Percentiles rank a stretch among this genome's conserved stretches.
phyloP scores from a whole-genome alignment of 176 grass and related monocot genomes.

The Tuctoria greenei region DNA sequence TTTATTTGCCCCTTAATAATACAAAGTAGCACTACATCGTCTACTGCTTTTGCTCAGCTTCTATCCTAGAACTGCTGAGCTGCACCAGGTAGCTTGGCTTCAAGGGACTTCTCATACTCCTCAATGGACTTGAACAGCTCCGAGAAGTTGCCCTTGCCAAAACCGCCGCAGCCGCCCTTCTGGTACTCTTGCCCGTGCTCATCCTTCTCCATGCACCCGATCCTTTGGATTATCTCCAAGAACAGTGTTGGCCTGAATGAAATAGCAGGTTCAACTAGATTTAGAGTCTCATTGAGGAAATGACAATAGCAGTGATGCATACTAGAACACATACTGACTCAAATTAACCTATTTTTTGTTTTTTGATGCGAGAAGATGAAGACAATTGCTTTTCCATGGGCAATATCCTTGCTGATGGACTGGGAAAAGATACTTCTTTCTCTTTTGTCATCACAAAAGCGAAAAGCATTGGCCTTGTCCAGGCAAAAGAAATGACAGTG shows the following conservation, averaged over 20 bases:
- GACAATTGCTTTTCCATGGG: not conserved
- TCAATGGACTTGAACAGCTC: slow-evolving; percentile 89
- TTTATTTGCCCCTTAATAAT: slow-evolving; percentile 26
- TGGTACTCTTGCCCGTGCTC: slow-evolving; percentile 69
- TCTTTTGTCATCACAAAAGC: not conserved
- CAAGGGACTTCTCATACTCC: slow-evolving; percentile 84
- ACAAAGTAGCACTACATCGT: slow-evolving; percentile 18
- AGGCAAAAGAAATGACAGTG: not conserved
- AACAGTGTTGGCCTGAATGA: slow-evolving; percentile 78
- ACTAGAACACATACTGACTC: not conserved
- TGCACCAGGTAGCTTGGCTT: slow-evolving; percentile 52
- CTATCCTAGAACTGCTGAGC: slow-evolving; percentile 38
- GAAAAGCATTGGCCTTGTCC: not conserved
- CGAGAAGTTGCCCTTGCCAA: slow-evolving; percentile 92
- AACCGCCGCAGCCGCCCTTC: slow-evolving; percentile 73
- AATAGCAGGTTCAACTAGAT: slow-evolving; percentile 29
- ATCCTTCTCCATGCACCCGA: slow-evolving; percentile 80
- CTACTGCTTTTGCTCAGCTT: slow-evolving; percentile 6
- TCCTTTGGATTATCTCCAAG: slow-evolving; percentile 89
- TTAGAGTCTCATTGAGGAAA: not conserved
- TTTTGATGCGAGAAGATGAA: not conserved
- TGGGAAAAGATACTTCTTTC: not conserved
- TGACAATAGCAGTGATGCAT: not conserved
- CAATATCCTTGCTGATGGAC: not conserved
- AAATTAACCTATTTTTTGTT: not conserved